Conservation (phyloP, 805 yeast species). For the Kazachstania africana region DNA sequence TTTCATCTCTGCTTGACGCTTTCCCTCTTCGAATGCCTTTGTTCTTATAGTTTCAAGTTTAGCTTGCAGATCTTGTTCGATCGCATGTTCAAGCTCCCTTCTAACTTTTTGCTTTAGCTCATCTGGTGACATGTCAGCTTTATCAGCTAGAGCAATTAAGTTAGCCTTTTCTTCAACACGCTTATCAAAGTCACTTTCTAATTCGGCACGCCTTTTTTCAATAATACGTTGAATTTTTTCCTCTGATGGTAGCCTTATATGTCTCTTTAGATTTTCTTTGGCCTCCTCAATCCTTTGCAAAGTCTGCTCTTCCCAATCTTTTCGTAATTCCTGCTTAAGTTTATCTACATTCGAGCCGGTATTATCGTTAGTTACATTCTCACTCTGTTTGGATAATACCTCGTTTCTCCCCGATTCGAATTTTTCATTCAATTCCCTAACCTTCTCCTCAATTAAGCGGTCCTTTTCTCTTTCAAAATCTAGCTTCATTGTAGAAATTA, state of each 20-base stretch:
- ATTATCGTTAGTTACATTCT: background rate
- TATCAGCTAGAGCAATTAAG: slow-evolving; percentile 3
- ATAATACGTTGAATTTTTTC: slow-evolving; percentile 47
- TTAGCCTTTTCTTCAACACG: slow-evolving; percentile 9
- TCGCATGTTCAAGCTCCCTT: slow-evolving; percentile 6
- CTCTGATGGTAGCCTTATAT: slow-evolving; percentile 36
- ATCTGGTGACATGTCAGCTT: slow-evolving; percentile 3
- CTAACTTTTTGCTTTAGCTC: slow-evolving; percentile 3
- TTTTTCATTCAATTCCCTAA: slow-evolving; percentile 13
- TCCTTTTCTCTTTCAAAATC: slow-evolving; percentile 19
- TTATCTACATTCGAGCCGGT: slow-evolving; percentile 5
- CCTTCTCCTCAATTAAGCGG: slow-evolving; percentile 9
- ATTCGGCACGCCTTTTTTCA: slow-evolving; percentile 28
- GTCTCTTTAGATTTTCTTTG: slow-evolving; percentile 36
- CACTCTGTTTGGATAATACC: slow-evolving; percentile 11
- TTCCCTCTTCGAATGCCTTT: slow-evolving; percentile 25
- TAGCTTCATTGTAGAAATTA: slow-evolving; percentile 17
- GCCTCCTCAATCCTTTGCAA: slow-evolving; percentile 28
- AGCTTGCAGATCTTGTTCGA: slow-evolving; percentile 12
- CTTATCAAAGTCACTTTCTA: slow-evolving; percentile 16
- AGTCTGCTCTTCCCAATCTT: slow-evolving; percentile 23
- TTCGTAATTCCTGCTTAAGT: slow-evolving; percentile 27
- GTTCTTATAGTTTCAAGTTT: slow-evolving; percentile 14
- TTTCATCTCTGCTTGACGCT: slow-evolving; percentile 23
- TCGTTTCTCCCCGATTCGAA: slow-evolving; percentile 16